A percentile compares a stretch with the other conserved stretches of the same genome.
Evolutionary conservation across 768 basidiomycete genomes (phyloP).

Genomic region (Boletus insuetus): DNA sequence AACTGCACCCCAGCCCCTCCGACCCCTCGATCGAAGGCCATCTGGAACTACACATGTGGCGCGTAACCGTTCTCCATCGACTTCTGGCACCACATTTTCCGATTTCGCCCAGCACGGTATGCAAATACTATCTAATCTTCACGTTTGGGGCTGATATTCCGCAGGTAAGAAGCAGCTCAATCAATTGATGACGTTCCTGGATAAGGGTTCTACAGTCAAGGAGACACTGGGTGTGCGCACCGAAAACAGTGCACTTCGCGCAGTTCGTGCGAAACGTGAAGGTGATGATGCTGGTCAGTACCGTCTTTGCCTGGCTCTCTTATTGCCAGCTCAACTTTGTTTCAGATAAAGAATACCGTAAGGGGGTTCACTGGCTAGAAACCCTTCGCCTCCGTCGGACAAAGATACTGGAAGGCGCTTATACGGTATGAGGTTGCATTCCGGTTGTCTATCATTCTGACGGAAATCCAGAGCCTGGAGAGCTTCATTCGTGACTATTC

Average conservation of each 20-base stretch:
- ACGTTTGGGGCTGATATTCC: neutral
- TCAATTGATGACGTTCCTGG: slow-evolving; percentile 81
- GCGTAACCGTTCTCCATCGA: slow-evolving; percentile 76
- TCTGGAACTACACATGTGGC: slow-evolving; percentile 52
- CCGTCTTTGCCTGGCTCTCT: neutral
- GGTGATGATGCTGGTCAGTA: slow-evolving; percentile 83
- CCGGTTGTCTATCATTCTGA: slow-evolving; percentile 10
- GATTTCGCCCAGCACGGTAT: slow-evolving; percentile 84
- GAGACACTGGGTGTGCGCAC: slow-evolving; percentile 55
- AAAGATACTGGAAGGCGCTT: slow-evolving; percentile 80
- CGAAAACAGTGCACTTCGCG: slow-evolving; percentile 65
- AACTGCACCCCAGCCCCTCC: slow-evolving; percentile 69
- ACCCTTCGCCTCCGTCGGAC: slow-evolving; percentile 78
- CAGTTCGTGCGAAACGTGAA: slow-evolving; percentile 83
- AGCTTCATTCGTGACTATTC: slow-evolving; percentile 75
- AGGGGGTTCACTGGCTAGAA: slow-evolving; percentile 90
- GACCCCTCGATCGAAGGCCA: slow-evolving; percentile 72
- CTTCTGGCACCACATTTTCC: slow-evolving; percentile 76
- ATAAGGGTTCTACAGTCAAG: slow-evolving; percentile 67
- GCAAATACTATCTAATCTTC: neutral
- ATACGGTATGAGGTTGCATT: slow-evolving; percentile 49
- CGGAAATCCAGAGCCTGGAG: slow-evolving; percentile 63
- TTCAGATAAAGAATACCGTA: slow-evolving; percentile 86
- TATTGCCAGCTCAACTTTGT: neutral
- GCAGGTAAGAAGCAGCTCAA: slow-evolving; percentile 84